Evolutionary conservation across 2,329 filamentous ascomycete genomes (phyloP).

Genomic region (Paecilomyces sp.): DNA sequence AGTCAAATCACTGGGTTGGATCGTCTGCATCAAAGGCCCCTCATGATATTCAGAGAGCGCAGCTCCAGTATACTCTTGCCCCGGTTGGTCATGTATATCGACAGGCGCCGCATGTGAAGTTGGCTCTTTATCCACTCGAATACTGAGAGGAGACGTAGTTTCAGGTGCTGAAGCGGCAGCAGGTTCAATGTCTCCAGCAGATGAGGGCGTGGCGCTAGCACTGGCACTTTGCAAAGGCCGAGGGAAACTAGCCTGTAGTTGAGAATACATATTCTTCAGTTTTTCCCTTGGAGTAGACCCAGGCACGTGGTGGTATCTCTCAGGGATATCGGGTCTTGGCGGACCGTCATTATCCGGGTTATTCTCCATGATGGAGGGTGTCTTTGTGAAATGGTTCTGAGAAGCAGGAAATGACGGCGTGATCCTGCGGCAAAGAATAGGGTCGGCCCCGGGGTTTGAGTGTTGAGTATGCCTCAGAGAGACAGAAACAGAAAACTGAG

Average conservation of each 20-base stretch:
- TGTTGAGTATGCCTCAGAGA: background rate
- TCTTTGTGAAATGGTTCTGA: background rate
- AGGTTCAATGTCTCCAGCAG: slow-evolving; percentile 33
- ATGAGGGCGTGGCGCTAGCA: slow-evolving; percentile 35
- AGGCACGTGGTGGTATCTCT: slow-evolving; percentile 19
- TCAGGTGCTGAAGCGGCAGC: slow-evolving; percentile 20
- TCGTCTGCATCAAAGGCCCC: slow-evolving; percentile 21
- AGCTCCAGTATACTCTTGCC: slow-evolving; percentile 19
- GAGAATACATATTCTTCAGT: slow-evolving; percentile 21
- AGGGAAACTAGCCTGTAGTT: slow-evolving; percentile 16
- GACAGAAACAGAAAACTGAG: background rate
- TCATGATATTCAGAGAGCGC: slow-evolving; percentile 17
- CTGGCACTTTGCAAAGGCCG: slow-evolving; percentile 13
- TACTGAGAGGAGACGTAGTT: slow-evolving; percentile 26
- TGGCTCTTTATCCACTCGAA: slow-evolving; percentile 24
- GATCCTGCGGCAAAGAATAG: background rate
- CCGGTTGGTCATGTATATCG: slow-evolving; percentile 13
- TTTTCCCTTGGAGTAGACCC: slow-evolving; percentile 24
- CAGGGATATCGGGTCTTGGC: slow-evolving; percentile 15
- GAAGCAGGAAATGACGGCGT: background rate
- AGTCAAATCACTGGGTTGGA: slow-evolving; percentile 30
- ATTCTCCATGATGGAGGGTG: slow-evolving; percentile 13
- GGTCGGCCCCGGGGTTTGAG: background rate
- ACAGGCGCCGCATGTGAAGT: slow-evolving; percentile 12
- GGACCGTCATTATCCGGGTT: slow-evolving; percentile 7